Conservation (phyloP, 2,329 filamentous ascomycete species). For the Albifimbria verrucaria region DNA sequence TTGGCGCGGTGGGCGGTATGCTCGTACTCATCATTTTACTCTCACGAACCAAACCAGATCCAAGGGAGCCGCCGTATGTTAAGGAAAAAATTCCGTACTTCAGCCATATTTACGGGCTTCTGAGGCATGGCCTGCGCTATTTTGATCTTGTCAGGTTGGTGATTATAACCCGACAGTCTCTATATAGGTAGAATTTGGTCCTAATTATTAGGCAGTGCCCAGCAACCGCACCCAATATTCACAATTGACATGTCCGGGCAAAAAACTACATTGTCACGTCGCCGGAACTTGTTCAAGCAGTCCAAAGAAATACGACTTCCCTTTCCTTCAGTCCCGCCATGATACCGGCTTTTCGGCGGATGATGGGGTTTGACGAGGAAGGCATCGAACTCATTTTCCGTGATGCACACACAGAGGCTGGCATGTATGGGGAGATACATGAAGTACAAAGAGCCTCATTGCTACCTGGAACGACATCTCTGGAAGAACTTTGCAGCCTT, state of each 20-base stretch:
- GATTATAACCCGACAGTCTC: rapidly evolving
- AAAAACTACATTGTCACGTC: conserved; percentile 18
- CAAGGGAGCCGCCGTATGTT: conserved; percentile 10
- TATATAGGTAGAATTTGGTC: too few relatives aligned
- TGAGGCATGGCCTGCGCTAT: conserved; percentile 14
- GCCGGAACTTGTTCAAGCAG: conserved; percentile 15
- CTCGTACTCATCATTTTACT: conserved; percentile 5
- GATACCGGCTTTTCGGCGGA: conserved; percentile 15
- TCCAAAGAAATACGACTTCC: conserved; percentile 13
- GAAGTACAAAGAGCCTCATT: conserved; percentile 13
- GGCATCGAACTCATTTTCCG: conserved; percentile 18
- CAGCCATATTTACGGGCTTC: conserved; percentile 12
- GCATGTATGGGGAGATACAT: conserved; percentile 18
- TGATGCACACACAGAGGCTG: conserved; percentile 17
- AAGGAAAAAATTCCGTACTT: conserved; percentile 11
- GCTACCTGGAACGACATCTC: conserved; percentile 12
- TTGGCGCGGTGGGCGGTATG: conserved; percentile 8
- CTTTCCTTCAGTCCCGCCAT: conserved; percentile 15
- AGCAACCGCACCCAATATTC: conserved; percentile 17
- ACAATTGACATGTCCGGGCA: conserved; percentile 18
- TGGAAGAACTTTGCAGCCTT: conserved; percentile 8
- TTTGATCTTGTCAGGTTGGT: conserved; percentile 14
- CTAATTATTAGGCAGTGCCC: conserved; percentile 8
- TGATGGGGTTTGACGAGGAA: conserved; percentile 15
- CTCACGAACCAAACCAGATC: conserved; percentile 7